Base-by-base conservation (phyloP, 768 basidiomycete genomes). In the Lactifluus rugatus region DNA sequence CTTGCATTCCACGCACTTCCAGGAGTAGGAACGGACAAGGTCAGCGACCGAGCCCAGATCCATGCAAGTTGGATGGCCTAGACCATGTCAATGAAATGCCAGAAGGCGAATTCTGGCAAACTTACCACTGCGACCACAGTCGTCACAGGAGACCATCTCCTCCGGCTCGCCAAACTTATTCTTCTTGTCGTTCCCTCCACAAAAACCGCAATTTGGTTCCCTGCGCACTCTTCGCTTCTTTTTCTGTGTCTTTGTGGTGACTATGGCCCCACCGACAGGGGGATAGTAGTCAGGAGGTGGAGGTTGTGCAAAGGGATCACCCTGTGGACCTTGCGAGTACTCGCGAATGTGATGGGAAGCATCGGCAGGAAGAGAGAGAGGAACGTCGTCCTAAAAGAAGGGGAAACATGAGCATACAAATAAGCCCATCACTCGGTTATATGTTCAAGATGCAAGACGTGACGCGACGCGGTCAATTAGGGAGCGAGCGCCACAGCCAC, bases 1-100 rank as follows among this genome's bases (percentile, higher is more conserved):
- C 75, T 95, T 96, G 75, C 94, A 96, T 63, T 93, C 90, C 36
- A 83, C 79, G 68, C 94, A 98, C 60, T 81, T 80, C 94, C 94
- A 97, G 16, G 78, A 74, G 69, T 94, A 94, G 26, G 77, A 76
- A 56, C 78, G 76, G 51, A 93, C 74, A n/a, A 78, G 74, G 41
- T 82, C 77, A 17, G 77, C 78, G 50, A 88, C 76, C 51, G 77
- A 74, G 45, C 74, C 71, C 32, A 84, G 77, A 62, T 85, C 72
- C 75, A 95, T 78, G 69, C 94, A 98, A 47, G 81, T 84, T n/a
- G 87, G 86, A 70, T 98, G 94, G 28, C 87, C 92, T 91, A 58
- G 23, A 56, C 37, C 28, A 61, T 59, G 42, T 37, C 42, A 51
- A 61, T 25, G 44, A 14, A 45, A 48, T 48, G 39, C 31, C 56